A percentile compares a stretch with the other conserved stretches of the same genome.
These are phyloP conservation scores for Moricandia arvensis DNA, from an alignment of 345 rosid genomes.

Conservation along the genomic window DNA sequence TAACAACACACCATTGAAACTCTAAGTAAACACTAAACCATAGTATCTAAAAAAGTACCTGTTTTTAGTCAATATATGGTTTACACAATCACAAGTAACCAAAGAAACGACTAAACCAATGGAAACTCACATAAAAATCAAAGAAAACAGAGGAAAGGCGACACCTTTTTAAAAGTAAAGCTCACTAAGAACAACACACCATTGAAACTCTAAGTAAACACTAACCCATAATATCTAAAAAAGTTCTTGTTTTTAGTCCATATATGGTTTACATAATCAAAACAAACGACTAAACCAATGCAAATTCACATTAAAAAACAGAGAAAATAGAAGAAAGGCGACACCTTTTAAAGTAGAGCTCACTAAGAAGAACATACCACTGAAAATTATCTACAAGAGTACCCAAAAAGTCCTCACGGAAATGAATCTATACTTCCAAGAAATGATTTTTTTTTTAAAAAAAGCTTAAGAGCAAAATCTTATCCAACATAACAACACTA, in stretches of 20 bases:
- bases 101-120: not conserved
- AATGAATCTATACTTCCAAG: not conserved
- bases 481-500: not conserved
- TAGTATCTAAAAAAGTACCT: no score
- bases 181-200: not conserved
- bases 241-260: no score
- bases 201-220: no score
- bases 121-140: not conserved
- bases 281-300: no score
- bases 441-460: not conserved
- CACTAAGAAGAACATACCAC: not conserved
- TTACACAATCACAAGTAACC: not conserved
- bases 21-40: no score
- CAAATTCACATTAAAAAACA: no score
- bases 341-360: not conserved
- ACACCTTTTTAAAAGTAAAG: not conserved
- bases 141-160: slow-evolving; percentile 14
- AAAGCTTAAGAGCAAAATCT: not conserved
- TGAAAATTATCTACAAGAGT: not conserved
- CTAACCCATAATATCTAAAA: no score
- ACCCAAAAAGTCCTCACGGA: not conserved
- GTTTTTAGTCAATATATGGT: not conserved
- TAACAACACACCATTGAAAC: no score
- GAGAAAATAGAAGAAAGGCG: slow-evolving; percentile 19
- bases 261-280: no score